A percentile compares a stretch with the other conserved stretches of the same genome.
Evolutionary conservation across 2,329 filamentous ascomycete genomes (phyloP).

Genomic region (Verticillium klebahnii): DNA sequence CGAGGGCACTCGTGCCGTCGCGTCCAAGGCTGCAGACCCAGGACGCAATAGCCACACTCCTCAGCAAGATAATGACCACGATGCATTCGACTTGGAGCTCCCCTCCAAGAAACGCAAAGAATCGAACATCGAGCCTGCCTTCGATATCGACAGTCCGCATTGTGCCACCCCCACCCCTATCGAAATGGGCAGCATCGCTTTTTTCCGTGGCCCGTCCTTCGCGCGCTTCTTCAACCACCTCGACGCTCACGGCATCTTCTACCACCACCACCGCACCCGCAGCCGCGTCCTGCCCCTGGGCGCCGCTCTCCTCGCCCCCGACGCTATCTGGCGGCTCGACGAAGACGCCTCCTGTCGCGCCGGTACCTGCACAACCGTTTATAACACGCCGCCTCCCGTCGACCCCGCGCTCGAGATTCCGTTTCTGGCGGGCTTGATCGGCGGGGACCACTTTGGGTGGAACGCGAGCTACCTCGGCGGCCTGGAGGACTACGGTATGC

Average conservation of each 20-base stretch:
- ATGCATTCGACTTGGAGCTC: background rate
- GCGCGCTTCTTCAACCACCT: slow-evolving; percentile 44
- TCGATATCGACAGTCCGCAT: slow-evolving; percentile 16
- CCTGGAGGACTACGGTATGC: background rate
- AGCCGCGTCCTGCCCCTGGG: slow-evolving; percentile 50
- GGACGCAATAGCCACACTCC: background rate
- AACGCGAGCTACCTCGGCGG: slow-evolving; percentile 11
- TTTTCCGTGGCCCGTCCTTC: slow-evolving; percentile 45
- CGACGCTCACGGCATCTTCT: slow-evolving; percentile 42
- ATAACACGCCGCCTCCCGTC: slow-evolving; percentile 2
- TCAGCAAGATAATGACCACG: background rate
- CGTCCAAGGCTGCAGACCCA: slow-evolving; percentile 2
- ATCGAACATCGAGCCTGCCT: background rate
- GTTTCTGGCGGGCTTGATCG: slow-evolving; percentile 4
- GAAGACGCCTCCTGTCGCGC: slow-evolving; percentile 17
- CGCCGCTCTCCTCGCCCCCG: slow-evolving; percentile 48
- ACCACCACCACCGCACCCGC: slow-evolving; percentile 41
- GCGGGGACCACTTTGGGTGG: slow-evolving; percentile 44
- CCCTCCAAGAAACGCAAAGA: background rate
- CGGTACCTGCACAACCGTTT: slow-evolving; percentile 11
- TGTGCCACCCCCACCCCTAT: slow-evolving; percentile 49
- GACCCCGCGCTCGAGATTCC: background rate
- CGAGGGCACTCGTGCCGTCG: background rate
- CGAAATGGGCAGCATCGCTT: slow-evolving; percentile 46
- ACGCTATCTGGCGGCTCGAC: slow-evolving; percentile 35